A percentile compares a stretch with the other conserved stretches of the same genome.
These are phyloP conservation scores for Hondaea fermentalgiana DNA, from an alignment of 108 stramenopile species.

Conservation along the genomic window DNA sequence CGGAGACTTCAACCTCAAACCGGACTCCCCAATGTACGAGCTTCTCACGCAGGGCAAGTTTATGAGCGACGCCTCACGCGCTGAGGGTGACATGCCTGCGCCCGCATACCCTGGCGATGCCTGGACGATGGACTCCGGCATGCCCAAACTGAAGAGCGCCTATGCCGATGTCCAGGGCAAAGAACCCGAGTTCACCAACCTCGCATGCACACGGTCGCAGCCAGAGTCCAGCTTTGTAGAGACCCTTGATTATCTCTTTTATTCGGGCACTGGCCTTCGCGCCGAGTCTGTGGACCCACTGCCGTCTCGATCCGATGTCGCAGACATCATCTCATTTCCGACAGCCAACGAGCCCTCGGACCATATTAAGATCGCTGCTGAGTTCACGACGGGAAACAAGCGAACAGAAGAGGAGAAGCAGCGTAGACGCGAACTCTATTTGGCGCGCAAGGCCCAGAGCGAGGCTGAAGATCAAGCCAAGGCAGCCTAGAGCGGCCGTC, in stretches of 20 bases:
- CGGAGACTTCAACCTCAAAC: conserved; percentile 74
- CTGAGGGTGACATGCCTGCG: conserved; percentile 29
- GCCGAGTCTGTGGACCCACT: not conserved
- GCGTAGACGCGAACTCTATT: no score
- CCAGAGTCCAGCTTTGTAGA: conserved; percentile 72
- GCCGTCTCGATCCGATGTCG: not conserved
- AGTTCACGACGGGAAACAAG: not conserved
- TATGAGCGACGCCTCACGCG: conserved; percentile 36
- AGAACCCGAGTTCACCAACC: conserved; percentile 85
- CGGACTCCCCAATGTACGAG: conserved; percentile 65
- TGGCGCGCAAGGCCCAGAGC: no score
- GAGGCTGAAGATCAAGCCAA: no score
- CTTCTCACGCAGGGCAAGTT: conserved; percentile 72
- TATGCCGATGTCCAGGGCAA: conserved; percentile 9
- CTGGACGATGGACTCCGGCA: not conserved
- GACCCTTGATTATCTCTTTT: conserved; percentile 83
- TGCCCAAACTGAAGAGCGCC: conserved; percentile 4
- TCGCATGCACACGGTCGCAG: conserved; percentile 52
- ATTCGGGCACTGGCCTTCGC: conserved; percentile 1
- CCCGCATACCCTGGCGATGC: not conserved
- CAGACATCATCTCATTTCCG: not conserved
- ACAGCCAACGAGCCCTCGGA: conserved; percentile 32
- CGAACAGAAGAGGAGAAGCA: not conserved
- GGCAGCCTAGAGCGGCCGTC: no score
- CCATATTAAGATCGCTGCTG: conserved; percentile 32